Evolutionary conservation across 2,329 filamentous ascomycete species (phyloP).

Genomic region (Stenocarpella maydis): DNA sequence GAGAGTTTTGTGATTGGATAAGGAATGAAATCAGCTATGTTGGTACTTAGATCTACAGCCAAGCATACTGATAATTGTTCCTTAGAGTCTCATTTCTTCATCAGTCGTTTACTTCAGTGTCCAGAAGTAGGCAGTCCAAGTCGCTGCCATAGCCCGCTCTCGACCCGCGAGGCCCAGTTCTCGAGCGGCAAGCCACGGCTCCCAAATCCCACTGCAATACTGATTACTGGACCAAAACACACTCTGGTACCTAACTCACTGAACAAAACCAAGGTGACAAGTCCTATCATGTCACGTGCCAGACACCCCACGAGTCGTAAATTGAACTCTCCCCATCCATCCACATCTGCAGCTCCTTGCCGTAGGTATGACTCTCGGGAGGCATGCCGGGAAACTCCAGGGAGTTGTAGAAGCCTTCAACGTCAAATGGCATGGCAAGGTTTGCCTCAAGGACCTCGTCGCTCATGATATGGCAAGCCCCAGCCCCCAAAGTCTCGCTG

Average conservation of each 20-base stretch:
- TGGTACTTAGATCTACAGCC: constrained; percentile 14
- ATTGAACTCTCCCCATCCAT: constrained; percentile 22
- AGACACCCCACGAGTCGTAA: constrained; percentile 11
- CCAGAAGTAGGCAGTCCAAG: neutral
- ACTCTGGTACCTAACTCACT: constrained; percentile 16
- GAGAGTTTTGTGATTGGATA: no score
- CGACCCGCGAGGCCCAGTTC: no score
- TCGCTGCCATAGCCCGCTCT: no score
- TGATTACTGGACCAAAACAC: neutral
- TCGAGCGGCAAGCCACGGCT: neutral
- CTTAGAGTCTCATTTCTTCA: neutral
- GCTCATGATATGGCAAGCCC: constrained; percentile 3
- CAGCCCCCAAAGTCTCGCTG: neutral
- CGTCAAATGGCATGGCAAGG: constrained; percentile 25
- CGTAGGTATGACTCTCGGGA: constrained; percentile 24
- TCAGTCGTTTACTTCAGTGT: neutral
- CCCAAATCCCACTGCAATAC: no score
- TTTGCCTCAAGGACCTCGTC: constrained; percentile 31
- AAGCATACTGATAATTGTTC: neutral
- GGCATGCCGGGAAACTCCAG: neutral
- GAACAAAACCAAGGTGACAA: neutral
- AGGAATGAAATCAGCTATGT: no score
- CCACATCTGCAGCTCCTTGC: constrained; percentile 31
- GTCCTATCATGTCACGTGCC: constrained; percentile 20
- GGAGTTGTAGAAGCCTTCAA: constrained; percentile 15